These are phyloP conservation scores for Cytospora piceae DNA, from an alignment of 2,329 filamentous ascomycete genomes.

Conservation along the genomic window DNA sequence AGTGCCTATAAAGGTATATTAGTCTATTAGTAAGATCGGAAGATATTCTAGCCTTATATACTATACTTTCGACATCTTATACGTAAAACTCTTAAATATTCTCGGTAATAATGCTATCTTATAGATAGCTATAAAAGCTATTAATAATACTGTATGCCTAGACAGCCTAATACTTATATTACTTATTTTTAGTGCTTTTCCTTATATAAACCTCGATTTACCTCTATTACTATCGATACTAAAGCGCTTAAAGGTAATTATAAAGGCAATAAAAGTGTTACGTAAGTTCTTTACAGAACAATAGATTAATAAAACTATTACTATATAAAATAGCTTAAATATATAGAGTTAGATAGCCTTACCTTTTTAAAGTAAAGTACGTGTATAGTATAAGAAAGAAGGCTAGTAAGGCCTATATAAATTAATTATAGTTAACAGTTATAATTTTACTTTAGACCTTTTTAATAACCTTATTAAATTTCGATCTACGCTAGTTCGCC, in stretches of 20 bases:
- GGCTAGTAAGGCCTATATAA: neutral
- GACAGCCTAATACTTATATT: neutral
- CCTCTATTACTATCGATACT: no score
- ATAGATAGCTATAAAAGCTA: no score
- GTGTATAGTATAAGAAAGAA: neutral
- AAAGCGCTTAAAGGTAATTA: no score
- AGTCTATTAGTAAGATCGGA: neutral
- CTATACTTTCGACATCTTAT: no score
- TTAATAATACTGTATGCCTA: neutral
- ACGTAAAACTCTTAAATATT: no score
- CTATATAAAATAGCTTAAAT: neutral
- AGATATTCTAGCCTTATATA: neutral
- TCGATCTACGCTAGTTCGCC: no score
- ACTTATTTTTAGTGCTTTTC: neutral
- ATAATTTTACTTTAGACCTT: neutral
- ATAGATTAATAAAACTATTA: neutral
- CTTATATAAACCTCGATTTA: no score
- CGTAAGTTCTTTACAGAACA: no score
- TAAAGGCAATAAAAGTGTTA: no score
- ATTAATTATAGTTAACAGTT: neutral
- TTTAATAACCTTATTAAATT: neutral
- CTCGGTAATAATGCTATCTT: no score
- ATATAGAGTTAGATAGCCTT: neutral
- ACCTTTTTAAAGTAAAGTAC: neutral
- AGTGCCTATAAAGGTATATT: neutral